These are phyloP conservation scores for Tagetes patula DNA, from an alignment of 129 eudicot species.

Conservation along the genomic window DNA sequence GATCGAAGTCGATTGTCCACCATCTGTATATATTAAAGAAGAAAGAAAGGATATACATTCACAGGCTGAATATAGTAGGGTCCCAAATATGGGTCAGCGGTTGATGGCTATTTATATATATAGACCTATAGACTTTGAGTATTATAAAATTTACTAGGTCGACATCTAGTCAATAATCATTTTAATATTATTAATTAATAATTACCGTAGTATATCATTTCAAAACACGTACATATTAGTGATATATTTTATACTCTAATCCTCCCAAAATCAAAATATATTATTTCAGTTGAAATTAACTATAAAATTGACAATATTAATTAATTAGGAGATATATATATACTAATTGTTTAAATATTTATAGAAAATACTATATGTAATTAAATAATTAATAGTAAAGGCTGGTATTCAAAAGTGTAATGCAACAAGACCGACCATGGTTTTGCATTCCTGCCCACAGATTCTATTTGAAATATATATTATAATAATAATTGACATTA, in stretches of 20 bases:
- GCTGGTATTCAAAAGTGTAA: slow-evolving; percentile 32
- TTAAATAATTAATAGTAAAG: background rate
- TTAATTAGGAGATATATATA: background rate
- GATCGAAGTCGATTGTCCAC: slow-evolving; percentile 33
- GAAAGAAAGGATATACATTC: slow-evolving; percentile 5
- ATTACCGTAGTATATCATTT: background rate
- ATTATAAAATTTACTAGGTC: slow-evolving; percentile 1
- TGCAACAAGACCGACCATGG: slow-evolving; percentile 45
- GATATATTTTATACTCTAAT: background rate
- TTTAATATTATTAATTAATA: background rate
- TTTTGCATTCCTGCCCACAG: slow-evolving; percentile 55
- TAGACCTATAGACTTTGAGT: background rate
- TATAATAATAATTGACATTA: background rate
- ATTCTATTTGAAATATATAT: slow-evolving; percentile 24
- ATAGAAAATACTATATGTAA: background rate
- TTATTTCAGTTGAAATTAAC: background rate
- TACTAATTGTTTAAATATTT: too few relatives aligned
- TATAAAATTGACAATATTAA: background rate
- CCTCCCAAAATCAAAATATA: background rate
- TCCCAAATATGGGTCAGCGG: slow-evolving; percentile 9
- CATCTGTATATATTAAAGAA: slow-evolving; percentile 6
- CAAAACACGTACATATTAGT: background rate
- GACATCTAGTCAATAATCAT: slow-evolving; percentile 15
- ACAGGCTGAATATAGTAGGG: slow-evolving; percentile 25
- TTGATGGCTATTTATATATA: background rate